Base-by-base conservation (phyloP, 2,329 filamentous ascomycete species). In the Ophiostoma ips region DNA sequence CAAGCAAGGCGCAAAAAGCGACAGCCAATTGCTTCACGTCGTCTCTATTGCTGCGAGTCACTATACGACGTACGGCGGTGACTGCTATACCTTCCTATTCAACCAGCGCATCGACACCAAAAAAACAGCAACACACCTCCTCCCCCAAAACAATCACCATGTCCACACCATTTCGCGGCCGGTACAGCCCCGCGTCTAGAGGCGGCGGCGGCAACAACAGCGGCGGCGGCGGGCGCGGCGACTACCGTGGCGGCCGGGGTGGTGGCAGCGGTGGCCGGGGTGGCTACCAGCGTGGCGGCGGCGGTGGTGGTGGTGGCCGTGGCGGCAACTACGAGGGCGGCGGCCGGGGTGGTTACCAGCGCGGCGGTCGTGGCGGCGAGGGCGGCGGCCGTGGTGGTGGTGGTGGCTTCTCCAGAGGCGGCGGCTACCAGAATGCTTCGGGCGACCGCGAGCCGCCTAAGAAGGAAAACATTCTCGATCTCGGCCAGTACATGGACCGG, bases 381-480 rank as follows among this genome's bases (percentile, higher is more conserved):
- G 37, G 35, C 37, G 46, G 66, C 54, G 65, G 52, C 28, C 41
- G 46, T 9, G 48, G 53, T 9, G 46, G 49, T 21, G 48, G 48
- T 19, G 43, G 49, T 30, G 52, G 54, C 1, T 53, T 52, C 24
- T 44, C 52, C 30, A 44, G 52, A 9, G 49, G 49, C 19, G 50
- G 52, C 10, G 19, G 46, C 35, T 24, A 40, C 31, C 40, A 43
- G 24, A 21, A n/a, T n/a, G 40, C 40, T 21, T 21, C 15, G 24
- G 52, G 49, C 37, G 38, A 51, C 10, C 46, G 79, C 80, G 86
- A 94, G 68, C 79, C 83, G 60, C 87, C 88, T 54, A 95, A 95
- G 79, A 96, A 96, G 74, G 92, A 98, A 69, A 96, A 95, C 66
- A 98, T 98, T 60, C 78, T 98, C 49, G 90, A 98, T 63, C 68